Conservation (phyloP, 768 basidiomycete genomes). For the Rhizopogon roseolus region DNA sequence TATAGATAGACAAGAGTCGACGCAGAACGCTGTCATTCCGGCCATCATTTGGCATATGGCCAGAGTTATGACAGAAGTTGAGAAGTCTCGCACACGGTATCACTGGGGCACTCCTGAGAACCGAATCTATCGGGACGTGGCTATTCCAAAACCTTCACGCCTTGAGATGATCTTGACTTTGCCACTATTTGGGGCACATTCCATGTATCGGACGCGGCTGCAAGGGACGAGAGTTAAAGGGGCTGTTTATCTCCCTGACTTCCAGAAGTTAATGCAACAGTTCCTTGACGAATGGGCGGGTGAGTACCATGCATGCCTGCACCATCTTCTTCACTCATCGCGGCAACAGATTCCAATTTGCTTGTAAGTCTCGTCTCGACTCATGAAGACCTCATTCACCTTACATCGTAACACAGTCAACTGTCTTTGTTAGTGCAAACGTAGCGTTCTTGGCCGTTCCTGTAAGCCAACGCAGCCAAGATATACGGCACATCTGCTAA, state of each 20-base stretch:
- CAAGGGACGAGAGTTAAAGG: conserved; percentile 11
- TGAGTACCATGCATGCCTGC: conserved; percentile 2
- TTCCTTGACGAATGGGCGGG: conserved; percentile 22
- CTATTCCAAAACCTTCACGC: conserved; percentile 5
- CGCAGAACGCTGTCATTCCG: conserved; percentile 7
- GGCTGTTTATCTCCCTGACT: conserved; percentile 10
- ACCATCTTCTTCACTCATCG: neutral
- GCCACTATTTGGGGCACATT: conserved; percentile 15
- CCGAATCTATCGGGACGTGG: conserved; percentile 4
- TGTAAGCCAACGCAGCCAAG: neutral
- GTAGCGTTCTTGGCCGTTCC: too few species aligned
- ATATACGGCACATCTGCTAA: neutral
- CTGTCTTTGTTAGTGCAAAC: too few species aligned
- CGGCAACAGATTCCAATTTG: conserved; percentile 13
- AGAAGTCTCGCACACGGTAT: conserved; percentile 5
- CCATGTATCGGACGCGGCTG: conserved; percentile 16
- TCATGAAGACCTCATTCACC: too few species aligned
- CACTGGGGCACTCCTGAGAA: conserved; percentile 10
- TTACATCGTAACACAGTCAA: too few species aligned
- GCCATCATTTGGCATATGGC: conserved; percentile 17
- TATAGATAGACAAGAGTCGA: neutral
- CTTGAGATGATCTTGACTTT: conserved; percentile 11
- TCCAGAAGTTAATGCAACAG: conserved; percentile 12
- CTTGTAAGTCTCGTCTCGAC: conserved; percentile 4
- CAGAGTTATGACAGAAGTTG: conserved; percentile 12